Evolutionary conservation across 23 red algal genomes (phyloP), one percentile per base, ranked within the genome.

Genomic region (Gracilaria domingensis): DNA sequence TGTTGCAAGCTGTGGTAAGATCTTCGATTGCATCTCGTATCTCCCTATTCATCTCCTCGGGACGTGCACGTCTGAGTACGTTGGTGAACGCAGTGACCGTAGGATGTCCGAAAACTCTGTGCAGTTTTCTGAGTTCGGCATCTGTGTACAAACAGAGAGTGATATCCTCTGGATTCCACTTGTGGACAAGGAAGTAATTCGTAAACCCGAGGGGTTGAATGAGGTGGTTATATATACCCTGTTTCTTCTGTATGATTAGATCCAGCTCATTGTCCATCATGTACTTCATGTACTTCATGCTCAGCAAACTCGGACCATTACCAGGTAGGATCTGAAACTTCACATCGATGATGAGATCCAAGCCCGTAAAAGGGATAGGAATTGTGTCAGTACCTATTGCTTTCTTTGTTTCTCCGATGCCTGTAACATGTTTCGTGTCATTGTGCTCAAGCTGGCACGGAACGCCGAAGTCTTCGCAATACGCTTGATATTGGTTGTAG

Each of bases 181-280:
- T n/a, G n/a, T n/a, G n/a, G n/a, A n/a, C n/a, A n/a, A n/a, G n/a
- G n/a, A n/a, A n/a, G n/a, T n/a, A n/a, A 26, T 84, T 84, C 57
- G 0, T 53, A 17, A 65, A 59, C 12, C 11, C 25, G 11, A 84
- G 23, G 23, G 11, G 11, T 30, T 84, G 56, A 0, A 23, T 36
- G 14, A 14, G 1, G 33, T 67, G 26, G 13, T 84, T 84, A 21
- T 59, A 42, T 9, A 6, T 84, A 29, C 65, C 57, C 0, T 0
- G 0, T 8, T 66, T 11, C 13, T 67, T 30, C 34, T 84, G 81
- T 4, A 86, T 66, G 13, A 36, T 73, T 8, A 86, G 4, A 35
- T 86, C 82, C 36, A 86, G 12, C 12, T 62, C 82, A 23, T 86
- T 86, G 38, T 86, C 62, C 3, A 42, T 50, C 82, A 86, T 86